Evolutionary conservation across 805 yeast genomes (phyloP), one percentile per base, ranked within the genome.

Genomic region (Jamesozyma piceae): DNA sequence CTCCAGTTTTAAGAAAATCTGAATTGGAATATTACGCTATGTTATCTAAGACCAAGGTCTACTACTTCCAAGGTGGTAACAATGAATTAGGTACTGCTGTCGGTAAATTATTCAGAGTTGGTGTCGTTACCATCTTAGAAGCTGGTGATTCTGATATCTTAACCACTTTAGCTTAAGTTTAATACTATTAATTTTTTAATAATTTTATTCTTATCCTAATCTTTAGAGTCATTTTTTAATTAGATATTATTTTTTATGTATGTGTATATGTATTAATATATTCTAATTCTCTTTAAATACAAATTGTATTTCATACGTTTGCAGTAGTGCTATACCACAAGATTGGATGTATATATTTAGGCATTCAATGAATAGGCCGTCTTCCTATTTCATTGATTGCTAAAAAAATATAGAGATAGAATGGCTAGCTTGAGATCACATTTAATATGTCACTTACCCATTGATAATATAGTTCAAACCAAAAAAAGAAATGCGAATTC

Each of bases 11-110:
- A 74, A 90, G 97, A 83, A 90, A 92, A 80, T 87, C 97, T 62
- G 99, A 92, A 82, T 82, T 92, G 73, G 98, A 92, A 81, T 92
- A 92, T 83, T 92, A 92, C 87, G 97, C 97, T 68, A 90, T 92
- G 98, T 83, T 92, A 72, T 84, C 97, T 71, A 90, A 89, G 86
- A 85, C 96, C 71, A 79, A 78, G 67, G 76, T 74, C 54, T 89
- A 90, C 92, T 94, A 89, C 89, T 92, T 89, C 95, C 92, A 82
- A 75, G 97, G 97, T 80, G 95, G 95, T 74, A 90, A 90, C 96
- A 90, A 90, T 77, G 97, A 90, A 78, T 86, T 90, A 69, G 97
- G 97, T 80, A 92, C 99, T 64, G 95, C 96, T 63, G 90, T 96
- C 77, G 99, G 99, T 89, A 90, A 86, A 76, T 87, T 92, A 68